Percentiles rank a stretch among this genome's conserved stretches.
Conservation (phyloP, 1,284 basidiomycete species). For the Lentinus polychrous region DNA sequence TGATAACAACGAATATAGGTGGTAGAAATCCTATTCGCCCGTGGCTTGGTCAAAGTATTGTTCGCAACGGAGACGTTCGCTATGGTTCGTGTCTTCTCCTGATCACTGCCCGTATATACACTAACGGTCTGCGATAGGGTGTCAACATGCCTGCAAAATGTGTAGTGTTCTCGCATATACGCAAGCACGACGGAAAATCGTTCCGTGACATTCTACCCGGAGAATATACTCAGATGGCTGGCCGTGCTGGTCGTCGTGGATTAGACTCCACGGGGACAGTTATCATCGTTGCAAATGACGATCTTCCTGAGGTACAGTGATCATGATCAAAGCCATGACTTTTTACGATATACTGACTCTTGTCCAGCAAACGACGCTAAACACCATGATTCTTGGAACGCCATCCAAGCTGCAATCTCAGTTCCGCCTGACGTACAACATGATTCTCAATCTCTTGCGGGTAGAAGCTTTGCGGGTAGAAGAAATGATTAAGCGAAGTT, state of each 20-base stretch:
- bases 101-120: background rate
- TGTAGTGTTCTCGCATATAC: slow-evolving; percentile 92
- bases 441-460: slow-evolving; percentile 96
- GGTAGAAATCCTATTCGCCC: slow-evolving; percentile 94
- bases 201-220: slow-evolving; percentile 89
- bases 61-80: slow-evolving; percentile 99
- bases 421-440: slow-evolving; percentile 98
- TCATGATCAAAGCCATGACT: background rate
- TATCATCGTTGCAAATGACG: slow-evolving; percentile 82
- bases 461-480: slow-evolving; percentile 96
- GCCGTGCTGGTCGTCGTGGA: slow-evolving; percentile 93
- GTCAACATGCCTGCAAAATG: slow-evolving; percentile 99
- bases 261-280: slow-evolving; percentile 95
- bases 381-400: slow-evolving; percentile 89
- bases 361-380: slow-evolving; percentile 62
- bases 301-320: slow-evolving; percentile 76
- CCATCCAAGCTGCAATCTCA: slow-evolving; percentile 94
- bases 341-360: slow-evolving; percentile 2
- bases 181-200: slow-evolving; percentile 92
- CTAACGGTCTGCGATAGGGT: slow-evolving; percentile 46
- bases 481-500: slow-evolving; percentile 99
- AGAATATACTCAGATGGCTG: slow-evolving; percentile 99
- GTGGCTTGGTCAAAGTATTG: slow-evolving; percentile 93
- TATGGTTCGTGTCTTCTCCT: slow-evolving; percentile 55
- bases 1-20: slow-evolving; percentile 49